Conservation (phyloP, 139 green algal genomes). For the Chlamydomonas sphaeroides region DNA sequence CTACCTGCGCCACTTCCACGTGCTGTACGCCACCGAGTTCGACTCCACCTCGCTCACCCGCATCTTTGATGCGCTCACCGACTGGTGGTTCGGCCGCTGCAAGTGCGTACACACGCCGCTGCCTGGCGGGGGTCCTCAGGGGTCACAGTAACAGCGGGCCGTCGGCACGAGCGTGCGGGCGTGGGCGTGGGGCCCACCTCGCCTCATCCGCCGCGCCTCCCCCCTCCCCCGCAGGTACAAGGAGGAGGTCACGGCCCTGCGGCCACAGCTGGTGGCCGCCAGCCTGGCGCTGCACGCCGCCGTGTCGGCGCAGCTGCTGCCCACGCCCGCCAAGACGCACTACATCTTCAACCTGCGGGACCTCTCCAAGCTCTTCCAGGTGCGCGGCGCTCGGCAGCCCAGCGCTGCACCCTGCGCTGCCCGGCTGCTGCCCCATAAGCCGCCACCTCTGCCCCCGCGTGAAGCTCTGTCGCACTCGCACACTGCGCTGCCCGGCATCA, state of each 20-base stretch:
- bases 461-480: too few relatives aligned
- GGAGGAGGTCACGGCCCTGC: constrained; percentile 40
- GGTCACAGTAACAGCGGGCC: too few relatives aligned
- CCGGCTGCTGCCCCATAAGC: too few relatives aligned
- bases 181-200: too few relatives aligned
- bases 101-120: constrained; percentile 36
- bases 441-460: too few relatives aligned
- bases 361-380: constrained; percentile 75
- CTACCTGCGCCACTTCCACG: constrained; percentile 73
- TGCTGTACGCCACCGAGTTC: constrained; percentile 60
- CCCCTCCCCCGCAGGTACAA: neutral
- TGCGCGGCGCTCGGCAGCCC: too few relatives aligned
- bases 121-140: too few relatives aligned
- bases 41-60: constrained; percentile 50
- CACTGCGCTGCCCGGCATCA: too few relatives aligned
- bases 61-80: constrained; percentile 66
- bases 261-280: constrained; percentile 56
- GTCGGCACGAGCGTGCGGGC: too few relatives aligned
- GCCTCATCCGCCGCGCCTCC: too few relatives aligned
- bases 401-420: too few relatives aligned
- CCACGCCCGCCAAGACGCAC: constrained; percentile 80
- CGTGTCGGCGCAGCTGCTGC: constrained; percentile 61
- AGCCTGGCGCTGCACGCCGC: constrained; percentile 67
- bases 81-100: constrained; percentile 65
- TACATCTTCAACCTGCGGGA: constrained; percentile 87